Conservation (phyloP, 1,139 yeast species). For the Spathaspora sp. region DNA sequence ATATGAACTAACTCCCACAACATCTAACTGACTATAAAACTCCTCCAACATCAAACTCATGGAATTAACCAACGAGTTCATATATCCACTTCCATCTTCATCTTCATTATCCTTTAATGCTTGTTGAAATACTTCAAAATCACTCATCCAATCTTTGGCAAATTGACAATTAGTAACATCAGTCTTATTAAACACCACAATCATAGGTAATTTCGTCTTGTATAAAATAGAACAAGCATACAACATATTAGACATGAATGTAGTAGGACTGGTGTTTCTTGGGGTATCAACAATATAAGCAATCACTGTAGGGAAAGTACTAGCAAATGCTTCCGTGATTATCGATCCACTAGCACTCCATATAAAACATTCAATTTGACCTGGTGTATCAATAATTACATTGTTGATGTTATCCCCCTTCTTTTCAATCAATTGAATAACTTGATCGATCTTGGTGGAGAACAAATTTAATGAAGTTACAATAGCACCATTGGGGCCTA, state of each 20-base stretch:
- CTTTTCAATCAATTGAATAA: constrained; percentile 79
- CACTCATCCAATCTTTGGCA: constrained; percentile 97
- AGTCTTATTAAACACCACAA: constrained; percentile 92
- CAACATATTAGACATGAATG: constrained; percentile 97
- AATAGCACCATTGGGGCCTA: constrained; percentile 98
- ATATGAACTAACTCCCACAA: constrained; percentile 85
- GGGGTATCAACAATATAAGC: constrained; percentile 98
- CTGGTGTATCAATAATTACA: constrained; percentile 95
- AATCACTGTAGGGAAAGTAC: constrained; percentile 90
- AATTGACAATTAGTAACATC: constrained; percentile 83
- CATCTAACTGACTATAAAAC: constrained; percentile 89
- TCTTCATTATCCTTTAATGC: constrained; percentile 68
- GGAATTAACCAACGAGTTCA: constrained; percentile 90
- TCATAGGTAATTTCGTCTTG: constrained; percentile 96
- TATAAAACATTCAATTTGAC: constrained; percentile 96
- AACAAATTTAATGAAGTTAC: constrained; percentile 91
- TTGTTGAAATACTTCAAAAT: constrained; percentile 86
- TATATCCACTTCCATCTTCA: constrained; percentile 81
- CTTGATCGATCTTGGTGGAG: constrained; percentile 95
- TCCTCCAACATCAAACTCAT: constrained; percentile 97
- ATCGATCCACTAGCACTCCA: constrained; percentile 98
- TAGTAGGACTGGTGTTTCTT: constrained; percentile 88
- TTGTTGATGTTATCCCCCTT: constrained; percentile 64
- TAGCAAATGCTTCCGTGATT: constrained; percentile 94
- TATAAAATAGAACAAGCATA: constrained; percentile 96